phyloP scores from a whole-genome alignment of 345 rosid species.

The Gossypium arboreum region DNA sequence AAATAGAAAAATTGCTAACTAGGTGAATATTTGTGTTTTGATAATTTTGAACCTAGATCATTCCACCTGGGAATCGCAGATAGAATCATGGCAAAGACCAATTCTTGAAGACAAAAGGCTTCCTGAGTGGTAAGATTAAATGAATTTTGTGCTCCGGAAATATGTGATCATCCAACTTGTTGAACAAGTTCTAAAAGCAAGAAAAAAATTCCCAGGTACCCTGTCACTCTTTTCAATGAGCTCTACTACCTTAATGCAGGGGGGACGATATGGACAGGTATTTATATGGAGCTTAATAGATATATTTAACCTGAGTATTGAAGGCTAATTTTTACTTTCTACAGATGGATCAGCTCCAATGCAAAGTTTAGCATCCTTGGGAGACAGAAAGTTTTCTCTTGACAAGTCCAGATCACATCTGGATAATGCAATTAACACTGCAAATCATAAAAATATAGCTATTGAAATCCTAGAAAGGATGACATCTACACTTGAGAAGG shows the following conservation, averaged over 20 bases:
- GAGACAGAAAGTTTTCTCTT: constrained; percentile 58
- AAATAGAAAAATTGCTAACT: neutral
- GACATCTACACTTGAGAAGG: constrained; percentile 55
- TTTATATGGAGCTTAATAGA: neutral
- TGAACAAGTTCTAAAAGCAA: constrained; percentile 17
- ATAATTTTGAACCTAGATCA: constrained; percentile 43
- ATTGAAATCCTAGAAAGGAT: constrained; percentile 64
- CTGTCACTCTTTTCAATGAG: constrained; percentile 83
- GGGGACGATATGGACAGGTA: constrained; percentile 95
- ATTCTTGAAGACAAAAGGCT: constrained; percentile 80
- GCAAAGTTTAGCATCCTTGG: constrained; percentile 54
- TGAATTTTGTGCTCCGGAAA: constrained; percentile 2
- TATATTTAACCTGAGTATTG: neutral
- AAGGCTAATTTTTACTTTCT: constrained; percentile 13
- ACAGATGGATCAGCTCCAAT: constrained; percentile 79
- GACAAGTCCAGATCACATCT: constrained; percentile 39
- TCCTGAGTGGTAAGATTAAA: constrained; percentile 67
- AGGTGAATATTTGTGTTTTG: constrained; percentile 8
- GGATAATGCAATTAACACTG: constrained; percentile 18
- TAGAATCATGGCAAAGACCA: constrained; percentile 93
- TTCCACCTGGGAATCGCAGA: constrained; percentile 69
- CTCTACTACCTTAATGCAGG: constrained; percentile 92
- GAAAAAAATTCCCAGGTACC: constrained; percentile 57
- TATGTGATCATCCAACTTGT: constrained; percentile 21
- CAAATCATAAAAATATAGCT: constrained; percentile 40